Base-by-base conservation (phyloP, 2,329 filamentous ascomycete genomes). In the Lecanicillium sp. region DNA sequence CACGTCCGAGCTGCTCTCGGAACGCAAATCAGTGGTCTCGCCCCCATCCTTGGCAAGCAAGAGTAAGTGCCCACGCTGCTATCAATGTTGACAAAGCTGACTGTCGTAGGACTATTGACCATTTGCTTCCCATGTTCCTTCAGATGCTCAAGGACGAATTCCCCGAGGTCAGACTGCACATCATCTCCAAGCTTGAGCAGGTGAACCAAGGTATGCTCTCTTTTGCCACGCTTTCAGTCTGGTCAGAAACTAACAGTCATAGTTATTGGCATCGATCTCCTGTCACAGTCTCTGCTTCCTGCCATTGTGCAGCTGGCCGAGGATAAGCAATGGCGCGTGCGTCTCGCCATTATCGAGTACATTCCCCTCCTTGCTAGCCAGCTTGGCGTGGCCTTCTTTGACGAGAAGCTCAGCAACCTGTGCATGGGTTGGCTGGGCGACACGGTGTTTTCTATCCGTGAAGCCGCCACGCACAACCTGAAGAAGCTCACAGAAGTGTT, bases 81-180 rank as follows among this genome's bases (percentile, higher is more conserved):
- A 7, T 25, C 6, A 7, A 25, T 11, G 22, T 6, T 5, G 37
- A 12, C 12, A 9, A 9, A 17, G n/a, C 38, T 36, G 15, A 43
- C 19, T 17, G 5, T 29, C 27, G 3, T n/a, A 92, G 87, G 64
- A 98, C 92, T 20, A 97, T 95, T 50, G 84, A 92, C 51, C 92
- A 98, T 60, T 79, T 98, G 32, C 77, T 98, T 32, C 92, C 92
- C 39, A 98, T 98, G 90, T 97, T 98, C 65, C 74, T 98, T 39
- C 87, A 94, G 62, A 98, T 98, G 92, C 81, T 98, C 54, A 98
- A 97, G 74, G 92, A 98, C 55, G 92, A 98, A 58, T 97, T 96
- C 63, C 92, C 92, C 17, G 92, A 98, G 59, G 92, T 98, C 37
- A 84, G 92, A 46, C 79, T 98, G 43, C 94, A 98, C 67, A 98